Evolutionary conservation across 169 alveolate genomes (phyloP).

Genomic region (Plasmodium inui): DNA sequence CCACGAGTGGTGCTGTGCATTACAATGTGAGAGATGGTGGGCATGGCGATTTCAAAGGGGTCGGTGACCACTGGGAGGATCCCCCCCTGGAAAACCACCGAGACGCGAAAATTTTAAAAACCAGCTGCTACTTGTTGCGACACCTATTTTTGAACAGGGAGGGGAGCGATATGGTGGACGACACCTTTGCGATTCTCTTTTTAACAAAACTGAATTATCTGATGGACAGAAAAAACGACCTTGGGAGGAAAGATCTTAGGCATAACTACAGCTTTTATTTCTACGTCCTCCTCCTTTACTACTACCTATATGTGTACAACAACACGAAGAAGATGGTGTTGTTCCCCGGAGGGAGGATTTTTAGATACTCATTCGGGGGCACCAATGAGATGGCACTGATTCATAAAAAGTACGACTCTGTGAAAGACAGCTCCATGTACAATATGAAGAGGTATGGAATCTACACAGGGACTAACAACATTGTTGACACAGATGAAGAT

Average conservation of each 20-base stretch:
- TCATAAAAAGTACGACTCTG: conserved; percentile 10
- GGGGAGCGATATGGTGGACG: conserved; percentile 25
- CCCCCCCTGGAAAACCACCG: conserved; percentile 27
- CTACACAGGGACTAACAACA: background rate
- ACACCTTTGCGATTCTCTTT: conserved; percentile 34
- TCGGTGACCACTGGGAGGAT: background rate
- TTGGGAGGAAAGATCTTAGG: conserved; percentile 9
- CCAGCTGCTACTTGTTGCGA: conserved; percentile 47
- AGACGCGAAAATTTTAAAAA: conserved; percentile 33
- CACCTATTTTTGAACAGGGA: background rate
- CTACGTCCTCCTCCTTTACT: conserved; percentile 40
- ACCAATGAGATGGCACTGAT: conserved; percentile 27
- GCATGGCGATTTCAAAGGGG: background rate
- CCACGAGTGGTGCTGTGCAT: background rate
- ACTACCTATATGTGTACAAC: conserved; percentile 39
- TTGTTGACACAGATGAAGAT: conserved; percentile 3
- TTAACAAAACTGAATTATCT: conserved; percentile 53
- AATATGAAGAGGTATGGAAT: conserved; percentile 49
- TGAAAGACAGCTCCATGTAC: conserved; percentile 11
- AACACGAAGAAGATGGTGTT: conserved; percentile 8
- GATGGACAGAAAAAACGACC: conserved; percentile 18
- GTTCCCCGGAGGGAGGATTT: conserved; percentile 1
- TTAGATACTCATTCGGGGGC: background rate
- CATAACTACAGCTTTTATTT: conserved; percentile 30
- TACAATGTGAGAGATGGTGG: background rate